Evolutionary conservation across 2,329 filamentous ascomycete genomes (phyloP), one percentile per base, ranked within the genome.

Genomic region (Trichoderma atroviride): DNA sequence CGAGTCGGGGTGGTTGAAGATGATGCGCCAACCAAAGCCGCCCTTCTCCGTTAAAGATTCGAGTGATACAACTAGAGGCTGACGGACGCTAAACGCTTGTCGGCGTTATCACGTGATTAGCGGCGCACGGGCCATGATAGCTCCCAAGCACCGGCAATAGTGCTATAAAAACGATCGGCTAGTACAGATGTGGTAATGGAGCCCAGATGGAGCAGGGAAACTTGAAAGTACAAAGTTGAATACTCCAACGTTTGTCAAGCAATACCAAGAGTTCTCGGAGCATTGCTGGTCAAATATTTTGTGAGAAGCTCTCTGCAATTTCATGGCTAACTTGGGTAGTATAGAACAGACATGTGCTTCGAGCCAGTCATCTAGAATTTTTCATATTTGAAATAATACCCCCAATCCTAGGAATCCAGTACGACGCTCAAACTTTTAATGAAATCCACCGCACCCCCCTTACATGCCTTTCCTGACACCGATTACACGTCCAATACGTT

Each of bases 61-160:
- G 65, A 69, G 57, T 58, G 53, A 59, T 43, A 67, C 64, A 40
- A 55, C 55, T 29, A 67, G n/a, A 67, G 55, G 64, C 40, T 57
- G 29, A 31, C 27, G 19, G 59, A 58, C 58, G 65, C 69, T 58
- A 65, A 53, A 47, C 52, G 43, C 62, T 55, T 50, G 27, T 58
- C 35, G 70, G 70, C 70, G 56, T 70, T 75, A 75, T 79, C 78
- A 79, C 78, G 75, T 78, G 77, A 78, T 74, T 68, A 47, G 35
- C 3, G 24, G 71, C 67, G 78, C 76, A 78, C 74, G 73, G 73
- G 69, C 74, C 74, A 72, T 13, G 1, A 19, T n/a, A 35, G 27
- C 55, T 16, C 14, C 53, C 27, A 50, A 50, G 43, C 43, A 50
- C n/a, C n/a, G n/a, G n/a, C n/a, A n/a, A n/a, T n/a, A n/a, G n/a